These are phyloP conservation scores for Aspergillus calidoustus DNA, from an alignment of 2,329 filamentous ascomycete genomes.

Conservation along the genomic window DNA sequence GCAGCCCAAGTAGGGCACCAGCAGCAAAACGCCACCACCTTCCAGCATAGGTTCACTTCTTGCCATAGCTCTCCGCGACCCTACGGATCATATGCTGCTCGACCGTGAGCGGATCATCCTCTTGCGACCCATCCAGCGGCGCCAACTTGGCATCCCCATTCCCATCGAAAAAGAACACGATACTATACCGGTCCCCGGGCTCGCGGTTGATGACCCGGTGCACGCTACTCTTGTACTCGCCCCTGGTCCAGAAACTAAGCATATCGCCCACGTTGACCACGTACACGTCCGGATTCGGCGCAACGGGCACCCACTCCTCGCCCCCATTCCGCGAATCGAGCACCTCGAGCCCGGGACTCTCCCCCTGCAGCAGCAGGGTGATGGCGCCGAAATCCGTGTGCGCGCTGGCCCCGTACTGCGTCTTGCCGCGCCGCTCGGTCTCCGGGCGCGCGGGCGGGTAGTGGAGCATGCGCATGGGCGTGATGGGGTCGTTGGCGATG, in stretches of 20 bases:
- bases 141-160: conserved; percentile 15
- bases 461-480: conserved; percentile 54
- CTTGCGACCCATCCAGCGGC: neutral
- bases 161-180: conserved; percentile 43
- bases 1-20: too few species aligned
- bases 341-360: conserved; percentile 57
- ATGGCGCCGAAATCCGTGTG: conserved; percentile 62
- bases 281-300: conserved; percentile 51
- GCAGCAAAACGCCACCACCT: too few species aligned
- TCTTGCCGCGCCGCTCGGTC: conserved; percentile 17
- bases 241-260: conserved; percentile 43
- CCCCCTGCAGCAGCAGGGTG: conserved; percentile 60
- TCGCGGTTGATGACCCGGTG: conserved; percentile 42
- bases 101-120: neutral
- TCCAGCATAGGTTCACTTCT: neutral
- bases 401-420: conserved; percentile 48
- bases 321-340: conserved; percentile 50
- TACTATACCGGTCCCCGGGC: conserved; percentile 37
- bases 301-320: conserved; percentile 49
- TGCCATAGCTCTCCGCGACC: neutral
- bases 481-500: conserved; percentile 47
- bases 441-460: conserved; percentile 52
- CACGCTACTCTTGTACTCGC: conserved; percentile 37
- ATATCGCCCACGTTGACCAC: conserved; percentile 60
- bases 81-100: conserved; percentile 1